Base-by-base conservation (phyloP, 768 basidiomycete species). In the Panellus pusillus region DNA sequence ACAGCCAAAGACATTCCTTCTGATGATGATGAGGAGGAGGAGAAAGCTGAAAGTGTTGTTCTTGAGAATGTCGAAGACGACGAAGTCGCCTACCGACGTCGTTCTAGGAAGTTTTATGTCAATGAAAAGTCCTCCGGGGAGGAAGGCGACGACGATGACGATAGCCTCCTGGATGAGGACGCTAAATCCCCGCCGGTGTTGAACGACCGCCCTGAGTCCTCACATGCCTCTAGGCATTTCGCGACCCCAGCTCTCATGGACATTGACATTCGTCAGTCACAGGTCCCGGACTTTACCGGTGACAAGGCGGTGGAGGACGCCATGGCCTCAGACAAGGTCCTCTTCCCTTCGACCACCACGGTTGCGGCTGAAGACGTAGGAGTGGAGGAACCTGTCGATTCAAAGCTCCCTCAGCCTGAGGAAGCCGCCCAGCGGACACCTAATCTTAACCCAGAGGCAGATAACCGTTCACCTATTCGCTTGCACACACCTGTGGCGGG, bases 91-190 rank as follows among this genome's bases (percentile, higher is more conserved):
- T 70, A 45, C 58, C 45, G 62, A 69, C 53, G 62, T 64, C 57
- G 63, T 72, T 57, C 55, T 29, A 47, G 55, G 29, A 38, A 45
- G 12, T 43, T 65, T 9, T 64, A 67, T 3, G 67, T 63, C 32
- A 66, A 69, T 9, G 68, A 78, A 38, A 68, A 76, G 15, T 66
- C 69, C 9, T 71, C 73, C 12, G 71, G 72, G 50, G 77, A 75
- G 43, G 73, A 69, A 35, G 71, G 72, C 19, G 78, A 76, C 18
- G 78, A 77, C 24, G 74, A 77, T 18, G 54, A 69, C n/a, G 67
- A 60, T 13, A 70, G 73, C 4, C 62, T 66, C 17, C 70, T 73
- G 27, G 66, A 73, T 28, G 69, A 65, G 46, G 58, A 63, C 4
- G 8, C 18, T 20, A 14, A 45, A 55, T 19, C 37, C 20, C 42